Conservation (phyloP, 768 basidiomycete genomes). For the Suillus subaureus region DNA sequence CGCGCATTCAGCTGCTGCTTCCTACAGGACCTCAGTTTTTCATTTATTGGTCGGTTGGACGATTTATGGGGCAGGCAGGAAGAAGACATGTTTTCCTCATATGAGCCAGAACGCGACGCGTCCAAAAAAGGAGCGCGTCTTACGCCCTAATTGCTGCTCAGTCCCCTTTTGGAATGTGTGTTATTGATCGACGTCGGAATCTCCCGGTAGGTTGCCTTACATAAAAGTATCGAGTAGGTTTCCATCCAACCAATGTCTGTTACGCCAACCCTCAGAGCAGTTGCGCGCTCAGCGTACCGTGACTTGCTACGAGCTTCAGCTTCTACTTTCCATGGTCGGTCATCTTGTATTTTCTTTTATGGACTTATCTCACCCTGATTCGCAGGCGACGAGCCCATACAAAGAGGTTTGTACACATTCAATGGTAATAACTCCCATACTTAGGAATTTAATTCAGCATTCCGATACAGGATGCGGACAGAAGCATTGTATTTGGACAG, state of each 20-base stretch:
- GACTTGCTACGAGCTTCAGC: conserved; percentile 67
- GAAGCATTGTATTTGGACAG: conserved; percentile 48
- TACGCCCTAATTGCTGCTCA: conserved; percentile 28
- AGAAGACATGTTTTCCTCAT: conserved; percentile 31
- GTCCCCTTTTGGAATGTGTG: conserved; percentile 26
- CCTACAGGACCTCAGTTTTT: conserved; percentile 19
- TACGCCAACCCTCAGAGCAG: conserved; percentile 56
- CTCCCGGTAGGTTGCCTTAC: conserved; percentile 12
- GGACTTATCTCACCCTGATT: conserved; percentile 5
- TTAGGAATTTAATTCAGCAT: conserved; percentile 48
- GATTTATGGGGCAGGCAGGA: conserved; percentile 29
- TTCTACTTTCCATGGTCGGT: conserved; percentile 64
- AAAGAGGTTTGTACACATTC: conserved; percentile 44
- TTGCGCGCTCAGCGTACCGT: conserved; percentile 76
- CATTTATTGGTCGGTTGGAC: conserved; percentile 31
- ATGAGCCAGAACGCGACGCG: conserved; percentile 30
- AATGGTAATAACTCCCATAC: background rate
- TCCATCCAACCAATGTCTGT: conserved; percentile 42
- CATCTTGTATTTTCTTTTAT: background rate
- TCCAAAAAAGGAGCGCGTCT: conserved; percentile 43
- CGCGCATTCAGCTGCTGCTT: conserved; percentile 18
- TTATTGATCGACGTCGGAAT: conserved; percentile 35
- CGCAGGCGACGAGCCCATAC: conserved; percentile 58
- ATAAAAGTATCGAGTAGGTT: conserved; percentile 10
- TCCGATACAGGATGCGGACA: conserved; percentile 64